A percentile compares a stretch with the other conserved stretches of the same genome.
Conservation (phyloP, 176 grass and related monocot genomes). For the Carex kokanica region DNA sequence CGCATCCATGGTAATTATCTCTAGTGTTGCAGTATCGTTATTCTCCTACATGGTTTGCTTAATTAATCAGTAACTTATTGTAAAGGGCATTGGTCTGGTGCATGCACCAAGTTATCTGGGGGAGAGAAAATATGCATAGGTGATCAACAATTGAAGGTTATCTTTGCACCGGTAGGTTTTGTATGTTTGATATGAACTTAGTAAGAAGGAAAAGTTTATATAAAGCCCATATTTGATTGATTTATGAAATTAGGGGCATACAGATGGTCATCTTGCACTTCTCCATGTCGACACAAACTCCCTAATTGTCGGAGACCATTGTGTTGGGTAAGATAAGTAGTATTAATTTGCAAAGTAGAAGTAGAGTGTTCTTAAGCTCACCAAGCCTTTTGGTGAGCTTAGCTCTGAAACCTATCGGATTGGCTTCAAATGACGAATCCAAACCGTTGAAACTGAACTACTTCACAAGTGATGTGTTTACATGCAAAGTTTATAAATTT, state of each 20-base stretch:
- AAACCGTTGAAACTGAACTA: no score
- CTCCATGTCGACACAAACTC: slow-evolving; percentile 72
- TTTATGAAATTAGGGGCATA: slow-evolving; percentile 59
- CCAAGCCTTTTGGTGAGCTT: no score
- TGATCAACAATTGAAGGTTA: slow-evolving; percentile 60
- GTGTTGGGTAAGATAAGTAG: slow-evolving; percentile 69
- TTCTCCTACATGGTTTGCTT: slow-evolving; percentile 14
- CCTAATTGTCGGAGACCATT: slow-evolving; percentile 93
- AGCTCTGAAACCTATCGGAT: no score
- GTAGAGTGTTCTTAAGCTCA: no score
- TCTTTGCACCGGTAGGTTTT: slow-evolving; percentile 75
- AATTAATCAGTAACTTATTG: background rate
- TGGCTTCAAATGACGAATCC: no score
- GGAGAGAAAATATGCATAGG: slow-evolving; percentile 76
- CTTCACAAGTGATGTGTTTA: no score
- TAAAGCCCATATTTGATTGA: background rate
- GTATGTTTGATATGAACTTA: slow-evolving; percentile 16
- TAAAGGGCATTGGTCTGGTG: slow-evolving; percentile 60
- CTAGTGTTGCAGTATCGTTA: background rate
- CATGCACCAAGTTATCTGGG: slow-evolving; percentile 48
- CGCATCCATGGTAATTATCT: slow-evolving; percentile 55
- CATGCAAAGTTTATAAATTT: no score
- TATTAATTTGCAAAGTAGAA: background rate
- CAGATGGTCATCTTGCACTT: slow-evolving; percentile 88
- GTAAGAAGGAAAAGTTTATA: background rate